A percentile compares a stretch with the other conserved stretches of the same genome.
Conservation (phyloP, 768 basidiomycete species). For the Amanita subjunquillea region DNA sequence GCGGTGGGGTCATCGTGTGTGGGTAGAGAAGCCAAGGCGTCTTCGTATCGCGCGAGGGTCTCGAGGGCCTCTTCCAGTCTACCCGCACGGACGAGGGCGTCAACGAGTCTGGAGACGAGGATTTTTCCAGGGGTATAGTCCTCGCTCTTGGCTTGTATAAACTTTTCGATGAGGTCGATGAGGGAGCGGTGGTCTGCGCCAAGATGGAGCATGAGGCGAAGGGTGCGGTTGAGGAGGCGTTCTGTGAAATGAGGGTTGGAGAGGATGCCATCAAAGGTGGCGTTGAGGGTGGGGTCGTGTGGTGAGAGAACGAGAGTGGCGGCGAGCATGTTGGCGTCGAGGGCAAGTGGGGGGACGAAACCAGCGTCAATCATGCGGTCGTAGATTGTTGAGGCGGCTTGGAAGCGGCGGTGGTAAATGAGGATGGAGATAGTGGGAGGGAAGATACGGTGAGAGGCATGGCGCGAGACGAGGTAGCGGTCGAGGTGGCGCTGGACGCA, state of each 20-base stretch:
- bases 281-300: constrained; percentile 10
- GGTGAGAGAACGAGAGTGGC: constrained; percentile 16
- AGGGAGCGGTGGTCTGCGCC: constrained; percentile 9
- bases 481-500: background rate
- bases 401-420: constrained; percentile 24
- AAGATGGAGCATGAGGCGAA: constrained; percentile 13
- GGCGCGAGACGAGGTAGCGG: background rate
- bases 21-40: background rate
- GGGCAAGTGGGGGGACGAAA: constrained; percentile 23
- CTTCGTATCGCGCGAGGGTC: constrained; percentile 13
- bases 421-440: constrained; percentile 30
- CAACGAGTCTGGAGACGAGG: constrained; percentile 26
- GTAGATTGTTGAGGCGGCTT: constrained; percentile 29
- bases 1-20: background rate
- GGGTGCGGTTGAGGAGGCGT: constrained; percentile 14
- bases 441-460: constrained; percentile 15
- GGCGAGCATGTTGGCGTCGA: constrained; percentile 31
- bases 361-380: constrained; percentile 30
- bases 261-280: constrained; percentile 13
- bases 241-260: constrained; percentile 18
- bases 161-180: constrained; percentile 12
- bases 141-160: constrained; percentile 12
- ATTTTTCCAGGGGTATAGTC: constrained; percentile 18
- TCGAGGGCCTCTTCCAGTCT: constrained; percentile 18
- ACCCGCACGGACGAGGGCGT: constrained; percentile 22